Conservation (phyloP, 192 early-diverging fungal species). For the Funneliformis geosporum region DNA sequence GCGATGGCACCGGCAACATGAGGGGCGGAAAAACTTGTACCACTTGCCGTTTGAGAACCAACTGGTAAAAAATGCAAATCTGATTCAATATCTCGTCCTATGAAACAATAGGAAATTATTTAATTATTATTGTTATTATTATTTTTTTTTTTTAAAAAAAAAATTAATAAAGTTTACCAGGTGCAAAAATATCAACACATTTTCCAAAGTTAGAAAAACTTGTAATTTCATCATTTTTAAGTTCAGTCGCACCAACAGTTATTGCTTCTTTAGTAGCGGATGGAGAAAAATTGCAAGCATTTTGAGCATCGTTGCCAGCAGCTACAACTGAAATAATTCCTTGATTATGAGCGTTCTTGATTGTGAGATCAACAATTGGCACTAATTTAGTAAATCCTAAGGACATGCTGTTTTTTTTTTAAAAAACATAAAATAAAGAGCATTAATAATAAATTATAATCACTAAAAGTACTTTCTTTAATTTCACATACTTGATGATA, state of each 20-base stretch:
- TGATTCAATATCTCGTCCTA: too few species aligned
- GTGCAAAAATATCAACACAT: constrained; percentile 95
- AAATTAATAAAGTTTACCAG: constrained; percentile 47
- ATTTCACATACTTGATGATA: constrained; percentile 34
- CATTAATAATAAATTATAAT: constrained; percentile 9
- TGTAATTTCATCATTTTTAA: constrained; percentile 71
- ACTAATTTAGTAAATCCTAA: constrained; percentile 35
- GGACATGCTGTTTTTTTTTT: constrained; percentile 44
- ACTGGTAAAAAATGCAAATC: too few species aligned
- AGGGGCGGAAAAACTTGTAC: constrained; percentile 50
- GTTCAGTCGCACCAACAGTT: constrained; percentile 80
- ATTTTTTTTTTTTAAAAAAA: constrained; percentile 3
- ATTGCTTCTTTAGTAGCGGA: constrained; percentile 56
- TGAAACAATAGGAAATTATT: background rate
- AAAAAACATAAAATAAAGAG: constrained; percentile 28
- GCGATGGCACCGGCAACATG: constrained; percentile 60
- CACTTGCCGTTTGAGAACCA: background rate
- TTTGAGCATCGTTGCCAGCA: constrained; percentile 58
- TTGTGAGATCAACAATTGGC: constrained; percentile 28
- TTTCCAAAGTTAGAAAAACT: constrained; percentile 83
- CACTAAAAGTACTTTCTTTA: constrained; percentile 27
- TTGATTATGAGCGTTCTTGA: constrained; percentile 37
- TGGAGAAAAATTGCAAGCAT: constrained; percentile 56
- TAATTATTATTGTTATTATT: constrained; percentile 53
- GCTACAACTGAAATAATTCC: constrained; percentile 60